A percentile compares a stretch with the other conserved stretches of the same genome.
These are phyloP conservation scores for Multifurca ochricompacta DNA, from an alignment of 768 basidiomycete species.

Conservation along the genomic window DNA sequence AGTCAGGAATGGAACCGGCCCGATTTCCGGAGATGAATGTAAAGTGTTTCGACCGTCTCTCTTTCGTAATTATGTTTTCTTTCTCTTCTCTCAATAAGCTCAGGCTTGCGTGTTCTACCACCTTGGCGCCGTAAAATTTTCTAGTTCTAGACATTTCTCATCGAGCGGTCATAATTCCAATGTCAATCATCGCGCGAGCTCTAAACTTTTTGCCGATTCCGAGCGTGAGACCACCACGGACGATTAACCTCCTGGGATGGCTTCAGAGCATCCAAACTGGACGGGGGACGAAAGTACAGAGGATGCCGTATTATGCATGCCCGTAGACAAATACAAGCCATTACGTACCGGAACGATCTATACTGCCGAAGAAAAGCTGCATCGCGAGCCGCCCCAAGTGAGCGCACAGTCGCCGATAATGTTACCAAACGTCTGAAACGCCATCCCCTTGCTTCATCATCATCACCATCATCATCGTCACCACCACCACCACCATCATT, in stretches of 20 bases:
- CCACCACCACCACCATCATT: neutral
- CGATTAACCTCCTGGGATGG: slow-evolving; percentile 29
- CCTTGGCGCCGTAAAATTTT: neutral
- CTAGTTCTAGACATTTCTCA: neutral
- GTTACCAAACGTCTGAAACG: slow-evolving; percentile 18
- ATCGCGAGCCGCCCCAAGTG: slow-evolving; percentile 38
- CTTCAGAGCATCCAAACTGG: slow-evolving; percentile 55
- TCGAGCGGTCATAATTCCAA: neutral
- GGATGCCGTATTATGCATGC: slow-evolving; percentile 73
- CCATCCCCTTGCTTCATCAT: neutral
- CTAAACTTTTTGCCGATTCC: slow-evolving; percentile 63
- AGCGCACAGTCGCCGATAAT: slow-evolving; percentile 5
- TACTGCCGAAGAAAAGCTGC: slow-evolving; percentile 61
- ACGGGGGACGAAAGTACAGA: slow-evolving; percentile 64
- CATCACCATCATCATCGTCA: neutral
- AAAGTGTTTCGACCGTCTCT: no score
- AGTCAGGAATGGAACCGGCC: neutral
- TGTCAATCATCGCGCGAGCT: slow-evolving; percentile 35
- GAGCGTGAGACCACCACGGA: slow-evolving; percentile 33
- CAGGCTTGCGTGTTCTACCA: neutral
- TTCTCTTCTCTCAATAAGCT: no score
- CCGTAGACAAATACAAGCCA: slow-evolving; percentile 82
- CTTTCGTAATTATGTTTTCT: no score
- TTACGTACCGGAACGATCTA: slow-evolving; percentile 51
- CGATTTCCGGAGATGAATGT: neutral